A percentile compares a stretch with the other conserved stretches of the same genome.
phyloP scores from a whole-genome alignment of 805 yeast genomes.

The Starmerella ratchasimensis region DNA sequence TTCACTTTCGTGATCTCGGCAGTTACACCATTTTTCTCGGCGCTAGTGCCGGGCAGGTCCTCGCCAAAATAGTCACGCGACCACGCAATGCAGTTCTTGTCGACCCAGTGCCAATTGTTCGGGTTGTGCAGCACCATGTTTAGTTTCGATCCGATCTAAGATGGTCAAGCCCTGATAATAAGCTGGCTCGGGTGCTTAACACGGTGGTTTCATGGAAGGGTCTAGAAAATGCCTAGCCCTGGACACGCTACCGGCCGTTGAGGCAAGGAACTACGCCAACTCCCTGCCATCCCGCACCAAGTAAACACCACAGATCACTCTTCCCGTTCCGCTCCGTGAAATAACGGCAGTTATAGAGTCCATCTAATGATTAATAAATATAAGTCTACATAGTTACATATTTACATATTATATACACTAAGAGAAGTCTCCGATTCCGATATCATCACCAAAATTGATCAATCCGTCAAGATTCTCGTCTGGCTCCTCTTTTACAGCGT shows the following conservation, averaged over 20 bases:
- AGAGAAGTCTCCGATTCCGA: background rate
- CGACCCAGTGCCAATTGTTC: conserved; percentile 99
- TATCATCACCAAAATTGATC: conserved; percentile 7
- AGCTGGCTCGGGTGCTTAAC: background rate
- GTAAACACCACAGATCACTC: too few relatives aligned
- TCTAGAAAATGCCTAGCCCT: conserved; percentile 3
- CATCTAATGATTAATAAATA: too few relatives aligned
- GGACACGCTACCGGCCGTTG: background rate
- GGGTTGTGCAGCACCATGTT: conserved; percentile 90
- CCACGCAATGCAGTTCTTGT: conserved; percentile 92
- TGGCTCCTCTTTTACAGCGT: background rate
- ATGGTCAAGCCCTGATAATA: background rate
- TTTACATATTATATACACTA: too few relatives aligned
- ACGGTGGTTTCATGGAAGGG: too few relatives aligned
- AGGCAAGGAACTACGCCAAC: background rate
- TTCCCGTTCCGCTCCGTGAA: too few relatives aligned
- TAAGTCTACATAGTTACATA: too few relatives aligned
- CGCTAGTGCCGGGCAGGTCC: conserved; percentile 40
- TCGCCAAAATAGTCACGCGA: conserved; percentile 59
- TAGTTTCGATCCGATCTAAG: background rate
- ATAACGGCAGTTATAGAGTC: too few relatives aligned
- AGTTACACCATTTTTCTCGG: conserved; percentile 24
- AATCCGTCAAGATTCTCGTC: conserved; percentile 8
- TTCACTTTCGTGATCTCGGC: conserved; percentile 34
- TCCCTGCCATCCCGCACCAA: too few relatives aligned